phyloP scores from a whole-genome alignment of 495 filamentous ascomycete species.

The Aspergillus nidulans region DNA sequence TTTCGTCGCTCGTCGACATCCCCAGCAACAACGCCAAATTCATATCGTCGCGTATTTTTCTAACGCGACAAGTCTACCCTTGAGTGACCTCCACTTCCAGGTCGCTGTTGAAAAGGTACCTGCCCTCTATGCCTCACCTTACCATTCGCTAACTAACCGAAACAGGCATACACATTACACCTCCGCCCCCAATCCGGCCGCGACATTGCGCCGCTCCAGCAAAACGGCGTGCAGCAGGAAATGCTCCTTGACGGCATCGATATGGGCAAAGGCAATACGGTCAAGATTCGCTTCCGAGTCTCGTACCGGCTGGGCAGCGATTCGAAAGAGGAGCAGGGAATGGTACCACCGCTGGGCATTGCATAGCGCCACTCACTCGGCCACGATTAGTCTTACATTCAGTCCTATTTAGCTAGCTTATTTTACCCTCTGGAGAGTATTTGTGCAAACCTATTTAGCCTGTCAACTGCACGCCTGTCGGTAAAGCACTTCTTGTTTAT shows the following conservation, averaged over 20 bases:
- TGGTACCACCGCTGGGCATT: conserved; percentile 80
- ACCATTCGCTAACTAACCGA: neutral
- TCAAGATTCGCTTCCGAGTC: conserved; percentile 87
- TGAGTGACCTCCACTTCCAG: conserved; percentile 83
- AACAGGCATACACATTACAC: conserved; percentile 71
- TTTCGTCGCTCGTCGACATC: conserved; percentile 44
- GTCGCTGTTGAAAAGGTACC: conserved; percentile 88
- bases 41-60: conserved; percentile 65
- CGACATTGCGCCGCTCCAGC: conserved; percentile 65
- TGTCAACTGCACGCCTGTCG: neutral
- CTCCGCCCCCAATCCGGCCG: conserved; percentile 81
- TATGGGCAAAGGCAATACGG: conserved; percentile 61
- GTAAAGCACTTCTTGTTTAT: neutral
- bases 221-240: conserved; percentile 74
- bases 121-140: neutral
- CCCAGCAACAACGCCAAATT: conserved; percentile 42
- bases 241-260: conserved; percentile 73
- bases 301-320: conserved; percentile 68
- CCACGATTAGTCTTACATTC: neutral
- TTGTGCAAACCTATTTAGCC: neutral
- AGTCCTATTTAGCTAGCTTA: neutral
- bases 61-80: conserved; percentile 64
- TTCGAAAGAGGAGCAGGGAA: conserved; percentile 75
- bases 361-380: conserved; percentile 35
- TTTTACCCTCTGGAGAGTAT: neutral